Percentiles rank a stretch among this genome's conserved stretches.
Evolutionary conservation across 2,329 filamentous ascomycete species (phyloP).

Genomic region (Fusarium palustre): DNA sequence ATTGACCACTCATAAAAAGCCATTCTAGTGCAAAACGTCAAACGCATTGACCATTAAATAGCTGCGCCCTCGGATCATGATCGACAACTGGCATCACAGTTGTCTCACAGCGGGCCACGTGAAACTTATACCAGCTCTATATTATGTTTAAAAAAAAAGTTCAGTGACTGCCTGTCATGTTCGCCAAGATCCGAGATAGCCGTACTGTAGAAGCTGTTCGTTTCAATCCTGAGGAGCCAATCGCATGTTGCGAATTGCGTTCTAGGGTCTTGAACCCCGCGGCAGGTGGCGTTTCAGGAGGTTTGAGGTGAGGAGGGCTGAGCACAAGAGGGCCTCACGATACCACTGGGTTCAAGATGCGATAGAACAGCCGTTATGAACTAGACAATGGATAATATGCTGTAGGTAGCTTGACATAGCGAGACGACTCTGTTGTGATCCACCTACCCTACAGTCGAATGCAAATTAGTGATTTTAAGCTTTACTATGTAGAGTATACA

Average conservation of each 20-base stretch:
- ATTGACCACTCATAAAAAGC: not conserved
- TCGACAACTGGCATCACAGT: not conserved
- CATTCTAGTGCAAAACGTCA: not conserved
- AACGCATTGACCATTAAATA: not conserved
- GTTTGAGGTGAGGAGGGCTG: not conserved
- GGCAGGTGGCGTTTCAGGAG: slow-evolving; percentile 17
- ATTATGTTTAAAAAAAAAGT: not conserved
- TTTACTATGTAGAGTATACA: too few relatives aligned
- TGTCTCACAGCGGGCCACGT: not conserved
- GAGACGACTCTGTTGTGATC: accelerated
- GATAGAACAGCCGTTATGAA: not conserved
- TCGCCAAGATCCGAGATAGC: slow-evolving; percentile 20
- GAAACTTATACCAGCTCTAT: not conserved
- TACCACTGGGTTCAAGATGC: not conserved
- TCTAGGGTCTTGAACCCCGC: not conserved
- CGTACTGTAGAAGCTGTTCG: not conserved
- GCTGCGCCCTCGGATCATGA: not conserved
- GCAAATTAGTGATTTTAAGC: not conserved
- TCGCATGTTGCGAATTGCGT: not conserved
- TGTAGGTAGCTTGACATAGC: too few relatives aligned
- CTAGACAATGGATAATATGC: not conserved
- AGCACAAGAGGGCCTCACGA: not conserved
- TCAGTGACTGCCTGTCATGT: not conserved
- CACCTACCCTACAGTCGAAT: not conserved
- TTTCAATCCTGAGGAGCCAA: slow-evolving; percentile 2